Conservation (phyloP, 2,329 filamentous ascomycete species). For the Fusarium subglutinans region DNA sequence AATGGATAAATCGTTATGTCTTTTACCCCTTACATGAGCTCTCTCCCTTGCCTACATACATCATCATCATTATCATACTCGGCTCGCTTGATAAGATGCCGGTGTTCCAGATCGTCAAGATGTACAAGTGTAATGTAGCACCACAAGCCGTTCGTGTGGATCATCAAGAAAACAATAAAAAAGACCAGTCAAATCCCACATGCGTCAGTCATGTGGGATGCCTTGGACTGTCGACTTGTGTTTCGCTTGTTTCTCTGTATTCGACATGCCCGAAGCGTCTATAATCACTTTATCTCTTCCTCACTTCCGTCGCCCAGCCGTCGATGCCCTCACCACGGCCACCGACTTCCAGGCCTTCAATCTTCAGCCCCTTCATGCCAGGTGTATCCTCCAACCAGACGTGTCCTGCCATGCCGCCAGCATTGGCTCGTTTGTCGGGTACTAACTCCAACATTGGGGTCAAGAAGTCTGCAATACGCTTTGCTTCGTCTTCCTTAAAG, state of each 20-base stretch:
- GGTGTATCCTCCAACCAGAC: conserved; percentile 84
- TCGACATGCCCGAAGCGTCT: conserved; percentile 31
- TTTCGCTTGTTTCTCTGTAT: conserved; percentile 35
- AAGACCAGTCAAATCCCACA: conserved; percentile 16
- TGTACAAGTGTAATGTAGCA: conserved; percentile 15
- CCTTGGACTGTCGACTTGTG: conserved; percentile 24
- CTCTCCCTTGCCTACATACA: neutral
- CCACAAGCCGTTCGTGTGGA: conserved; percentile 1
- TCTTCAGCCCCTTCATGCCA: conserved; percentile 83
- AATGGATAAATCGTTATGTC: conserved; percentile 3
- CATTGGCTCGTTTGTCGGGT: conserved; percentile 90
- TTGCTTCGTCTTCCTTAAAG: conserved; percentile 83
- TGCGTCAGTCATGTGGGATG: conserved; percentile 9
- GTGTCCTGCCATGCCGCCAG: conserved; percentile 92
- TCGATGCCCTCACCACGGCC: conserved; percentile 92
- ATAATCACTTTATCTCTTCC: conserved; percentile 70
- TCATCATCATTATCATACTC: neutral
- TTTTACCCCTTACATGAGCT: conserved; percentile 8
- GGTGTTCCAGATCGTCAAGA: conserved; percentile 19
- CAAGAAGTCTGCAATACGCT: conserved; percentile 82
- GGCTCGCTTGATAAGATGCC: conserved; percentile 15
- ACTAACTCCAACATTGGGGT: conserved; percentile 90
- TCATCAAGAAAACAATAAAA: conserved; percentile 17
- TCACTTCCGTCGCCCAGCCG: conserved; percentile 90
- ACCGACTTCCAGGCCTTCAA: conserved; percentile 79